These are phyloP conservation scores for Eimeria nieschulzi DNA, from an alignment of 169 alveolate species.

Conservation along the genomic window DNA sequence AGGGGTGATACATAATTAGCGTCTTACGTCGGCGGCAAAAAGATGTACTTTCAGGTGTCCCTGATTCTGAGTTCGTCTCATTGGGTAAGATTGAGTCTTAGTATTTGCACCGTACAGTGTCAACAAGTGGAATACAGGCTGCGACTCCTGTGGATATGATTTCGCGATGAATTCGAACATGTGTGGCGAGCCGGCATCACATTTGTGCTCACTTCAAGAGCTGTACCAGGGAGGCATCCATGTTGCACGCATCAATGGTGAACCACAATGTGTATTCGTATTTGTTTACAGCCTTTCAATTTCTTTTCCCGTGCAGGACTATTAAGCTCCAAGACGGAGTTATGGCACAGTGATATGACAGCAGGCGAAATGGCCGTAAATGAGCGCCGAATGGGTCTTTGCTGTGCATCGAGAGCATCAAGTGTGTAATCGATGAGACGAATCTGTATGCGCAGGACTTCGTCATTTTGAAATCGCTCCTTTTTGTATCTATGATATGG, in stretches of 20 bases:
- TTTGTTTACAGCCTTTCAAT: neutral
- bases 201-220: conserved; percentile 76
- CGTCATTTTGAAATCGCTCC: neutral
- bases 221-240: conserved; percentile 75
- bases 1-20: neutral
- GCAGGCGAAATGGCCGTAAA: conserved; percentile 55
- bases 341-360: conserved; percentile 75
- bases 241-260: conserved; percentile 73
- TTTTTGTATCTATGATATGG: no score
- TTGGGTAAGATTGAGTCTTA: conserved; percentile 41
- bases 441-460: neutral
- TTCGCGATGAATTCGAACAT: conserved; percentile 61
- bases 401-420: conserved; percentile 65
- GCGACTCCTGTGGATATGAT: conserved; percentile 69
- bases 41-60: conserved; percentile 33
- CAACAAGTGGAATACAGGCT: conserved; percentile 47
- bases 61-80: conserved; percentile 63
- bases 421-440: conserved; percentile 16
- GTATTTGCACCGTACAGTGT: neutral
- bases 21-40: neutral
- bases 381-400: conserved; percentile 66
- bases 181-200: conserved; percentile 75
- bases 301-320: conserved; percentile 23
- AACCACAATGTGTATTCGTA: neutral
- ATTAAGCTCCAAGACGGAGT: conserved; percentile 37